Evolutionary conservation across 2,329 filamentous ascomycete species (phyloP).

Genomic region (Davidsoniella eucalypti): DNA sequence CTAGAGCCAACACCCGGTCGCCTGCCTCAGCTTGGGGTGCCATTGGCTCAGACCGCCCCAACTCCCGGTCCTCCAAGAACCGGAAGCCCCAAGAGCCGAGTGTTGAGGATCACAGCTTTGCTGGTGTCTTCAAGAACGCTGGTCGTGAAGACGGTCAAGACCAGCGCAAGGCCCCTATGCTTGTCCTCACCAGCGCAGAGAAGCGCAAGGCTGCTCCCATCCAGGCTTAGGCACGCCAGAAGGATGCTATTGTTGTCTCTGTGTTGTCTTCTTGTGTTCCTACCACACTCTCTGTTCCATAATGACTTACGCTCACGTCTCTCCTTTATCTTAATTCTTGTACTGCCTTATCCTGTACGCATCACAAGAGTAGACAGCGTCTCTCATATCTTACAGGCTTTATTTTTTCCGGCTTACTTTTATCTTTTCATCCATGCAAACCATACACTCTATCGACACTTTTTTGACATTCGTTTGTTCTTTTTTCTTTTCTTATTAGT

Average conservation of each 20-base stretch:
- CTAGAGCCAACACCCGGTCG: slow-evolving; percentile 52
- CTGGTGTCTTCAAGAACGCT: slow-evolving; percentile 47
- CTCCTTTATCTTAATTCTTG: slow-evolving; percentile 13
- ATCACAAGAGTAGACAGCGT: slow-evolving; percentile 10
- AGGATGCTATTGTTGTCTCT: background rate
- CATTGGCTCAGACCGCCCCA: slow-evolving; percentile 75
- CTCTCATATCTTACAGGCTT: slow-evolving; percentile 8
- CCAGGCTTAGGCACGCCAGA: background rate
- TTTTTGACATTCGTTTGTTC: slow-evolving; percentile 1
- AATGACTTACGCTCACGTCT: slow-evolving; percentile 13
- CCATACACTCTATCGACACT: background rate
- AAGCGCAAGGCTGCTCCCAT: slow-evolving; percentile 51
- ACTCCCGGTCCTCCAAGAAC: slow-evolving; percentile 34
- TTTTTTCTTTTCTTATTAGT: background rate
- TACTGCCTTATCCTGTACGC: slow-evolving; percentile 9
- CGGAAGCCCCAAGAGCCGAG: slow-evolving; percentile 36
- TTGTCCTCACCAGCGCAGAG: slow-evolving; percentile 76
- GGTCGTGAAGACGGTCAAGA: slow-evolving; percentile 34
- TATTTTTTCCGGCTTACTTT: slow-evolving; percentile 3
- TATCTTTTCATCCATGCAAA: background rate
- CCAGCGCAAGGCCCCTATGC: slow-evolving; percentile 68
- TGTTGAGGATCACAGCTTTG: slow-evolving; percentile 43
- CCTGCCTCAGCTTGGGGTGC: slow-evolving; percentile 60
- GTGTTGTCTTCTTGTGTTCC: slow-evolving; percentile 3
- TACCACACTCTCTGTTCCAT: slow-evolving; percentile 5